Percentiles rank a stretch among this genome's conserved stretches.
These are phyloP conservation scores for Zasmidium citrigriseum DNA, from an alignment of 2,329 filamentous ascomycete species.

Conservation along the genomic window DNA sequence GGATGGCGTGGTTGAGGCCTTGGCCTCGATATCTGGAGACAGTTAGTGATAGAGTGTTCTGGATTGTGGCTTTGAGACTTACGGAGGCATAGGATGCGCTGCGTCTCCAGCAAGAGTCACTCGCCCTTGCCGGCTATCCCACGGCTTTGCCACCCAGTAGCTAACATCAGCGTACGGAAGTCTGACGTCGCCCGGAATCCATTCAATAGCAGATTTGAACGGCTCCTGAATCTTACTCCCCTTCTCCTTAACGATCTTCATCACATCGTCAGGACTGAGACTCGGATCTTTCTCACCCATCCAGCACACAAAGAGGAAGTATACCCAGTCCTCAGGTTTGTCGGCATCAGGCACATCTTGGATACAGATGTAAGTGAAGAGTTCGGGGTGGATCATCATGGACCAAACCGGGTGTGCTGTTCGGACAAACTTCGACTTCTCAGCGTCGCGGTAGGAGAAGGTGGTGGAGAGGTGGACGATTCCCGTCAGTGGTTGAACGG, in stretches of 20 bases:
- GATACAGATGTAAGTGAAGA: slow-evolving; percentile 16
- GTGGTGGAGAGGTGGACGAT: slow-evolving; percentile 16
- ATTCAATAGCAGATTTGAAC: slow-evolving; percentile 19
- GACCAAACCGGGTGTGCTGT: slow-evolving; percentile 19
- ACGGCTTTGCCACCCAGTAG: slow-evolving; percentile 25
- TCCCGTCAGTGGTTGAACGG: background rate
- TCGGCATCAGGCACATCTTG: slow-evolving; percentile 16
- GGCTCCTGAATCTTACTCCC: slow-evolving; percentile 13
- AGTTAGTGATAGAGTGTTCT: background rate
- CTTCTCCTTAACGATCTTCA: slow-evolving; percentile 2
- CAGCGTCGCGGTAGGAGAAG: slow-evolving; percentile 18
- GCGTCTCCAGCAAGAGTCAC: slow-evolving; percentile 36
- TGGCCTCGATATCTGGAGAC: slow-evolving; percentile 41
- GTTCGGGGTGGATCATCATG: slow-evolving; percentile 15
- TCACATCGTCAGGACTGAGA: background rate
- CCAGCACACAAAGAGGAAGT: slow-evolving; percentile 21
- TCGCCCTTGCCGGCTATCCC: slow-evolving; percentile 25
- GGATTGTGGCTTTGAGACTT: slow-evolving; percentile 8
- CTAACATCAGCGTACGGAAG: slow-evolving; percentile 16
- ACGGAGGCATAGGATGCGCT: slow-evolving; percentile 29
- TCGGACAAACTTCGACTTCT: slow-evolving; percentile 14
- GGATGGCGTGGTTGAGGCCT: slow-evolving; percentile 45
- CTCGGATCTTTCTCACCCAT: slow-evolving; percentile 5
- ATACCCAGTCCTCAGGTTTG: slow-evolving; percentile 21
- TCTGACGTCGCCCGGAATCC: slow-evolving; percentile 14